Percentiles rank a stretch among this genome's conserved stretches.
These are phyloP conservation scores for Saccharomyces hybrid DNA, from an alignment of 1,139 yeast species.

Conservation along the genomic window DNA sequence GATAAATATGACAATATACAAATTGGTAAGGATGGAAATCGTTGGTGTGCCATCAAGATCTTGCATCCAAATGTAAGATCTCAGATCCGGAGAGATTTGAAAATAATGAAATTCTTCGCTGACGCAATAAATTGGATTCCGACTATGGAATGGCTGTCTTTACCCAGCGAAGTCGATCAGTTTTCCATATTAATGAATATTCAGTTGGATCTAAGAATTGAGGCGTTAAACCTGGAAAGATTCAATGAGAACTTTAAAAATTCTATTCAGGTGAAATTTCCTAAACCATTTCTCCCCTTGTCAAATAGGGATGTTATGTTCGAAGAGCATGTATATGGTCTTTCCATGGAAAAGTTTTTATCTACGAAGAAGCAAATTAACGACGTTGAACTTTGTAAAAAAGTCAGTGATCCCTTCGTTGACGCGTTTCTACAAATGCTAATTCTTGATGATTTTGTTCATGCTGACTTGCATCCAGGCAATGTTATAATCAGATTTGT, in stretches of 20 bases:
- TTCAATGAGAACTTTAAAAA: constrained; percentile 42
- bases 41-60: constrained; percentile 81
- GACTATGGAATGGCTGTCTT: constrained; percentile 94
- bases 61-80: constrained; percentile 78
- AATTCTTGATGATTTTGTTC: constrained; percentile 84
- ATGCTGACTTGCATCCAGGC: constrained; percentile 95
- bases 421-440: constrained; percentile 92
- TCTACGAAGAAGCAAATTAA: constrained; percentile 33
- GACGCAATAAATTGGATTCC: constrained; percentile 60
- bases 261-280: constrained; percentile 65
- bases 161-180: constrained; percentile 90
- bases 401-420: constrained; percentile 76
- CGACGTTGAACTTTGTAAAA: constrained; percentile 46
- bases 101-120: constrained; percentile 79
- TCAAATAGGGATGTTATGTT: constrained; percentile 71
- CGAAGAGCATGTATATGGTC: constrained; percentile 76
- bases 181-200: constrained; percentile 78
- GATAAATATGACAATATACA: constrained; percentile 29
- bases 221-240: constrained; percentile 67
- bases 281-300: constrained; percentile 60
- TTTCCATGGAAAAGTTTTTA: constrained; percentile 69
- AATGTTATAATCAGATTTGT: constrained; percentile 78
- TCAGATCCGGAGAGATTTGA: constrained; percentile 70
- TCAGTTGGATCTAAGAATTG: constrained; percentile 84
- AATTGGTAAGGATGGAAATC: constrained; percentile 28